A percentile compares a stretch with the other conserved stretches of the same genome.
Evolutionary conservation across 805 yeast species (phyloP).

Genomic region (Schwanniomyces yamadae): DNA sequence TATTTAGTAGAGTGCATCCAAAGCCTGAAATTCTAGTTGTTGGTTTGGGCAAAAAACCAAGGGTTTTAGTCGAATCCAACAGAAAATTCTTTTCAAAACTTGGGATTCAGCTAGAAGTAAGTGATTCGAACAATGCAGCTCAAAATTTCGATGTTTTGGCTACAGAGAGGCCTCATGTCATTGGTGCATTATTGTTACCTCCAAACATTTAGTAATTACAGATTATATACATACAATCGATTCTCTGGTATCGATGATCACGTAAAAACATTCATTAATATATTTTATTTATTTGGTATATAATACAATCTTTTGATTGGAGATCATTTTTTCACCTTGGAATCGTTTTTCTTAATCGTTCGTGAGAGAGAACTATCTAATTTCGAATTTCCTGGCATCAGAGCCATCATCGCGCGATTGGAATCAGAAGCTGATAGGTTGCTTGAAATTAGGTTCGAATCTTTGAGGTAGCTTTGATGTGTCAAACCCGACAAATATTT

Average conservation of each 20-base stretch:
- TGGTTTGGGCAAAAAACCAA: conserved; percentile 65
- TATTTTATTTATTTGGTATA: too few relatives aligned
- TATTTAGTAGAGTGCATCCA: conserved; percentile 62
- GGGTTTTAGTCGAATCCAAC: conserved; percentile 61
- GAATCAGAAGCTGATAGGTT: conserved; percentile 12
- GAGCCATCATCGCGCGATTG: too few relatives aligned
- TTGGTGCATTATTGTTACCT: conserved; percentile 73
- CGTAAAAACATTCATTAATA: too few relatives aligned
- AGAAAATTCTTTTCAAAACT: conserved; percentile 47
- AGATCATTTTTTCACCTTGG: too few relatives aligned
- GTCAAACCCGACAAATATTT: background rate
- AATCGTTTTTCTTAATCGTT: too few relatives aligned
- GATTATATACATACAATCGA: too few relatives aligned
- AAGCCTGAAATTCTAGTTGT: conserved; percentile 73
- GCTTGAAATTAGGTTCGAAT: conserved; percentile 9
- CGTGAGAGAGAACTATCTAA: too few relatives aligned
- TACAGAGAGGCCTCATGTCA: conserved; percentile 71
- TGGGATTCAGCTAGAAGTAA: conserved; percentile 71
- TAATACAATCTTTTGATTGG: too few relatives aligned
- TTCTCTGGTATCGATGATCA: too few relatives aligned
- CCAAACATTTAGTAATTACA: conserved; percentile 58
- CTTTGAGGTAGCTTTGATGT: too few relatives aligned
- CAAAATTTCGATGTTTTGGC: conserved; percentile 71
- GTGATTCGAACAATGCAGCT: conserved; percentile 64
- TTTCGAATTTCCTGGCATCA: too few relatives aligned